Base-by-base conservation (phyloP, 139 green algal genomes). In the Chlamydomonas schloesseri region DNA sequence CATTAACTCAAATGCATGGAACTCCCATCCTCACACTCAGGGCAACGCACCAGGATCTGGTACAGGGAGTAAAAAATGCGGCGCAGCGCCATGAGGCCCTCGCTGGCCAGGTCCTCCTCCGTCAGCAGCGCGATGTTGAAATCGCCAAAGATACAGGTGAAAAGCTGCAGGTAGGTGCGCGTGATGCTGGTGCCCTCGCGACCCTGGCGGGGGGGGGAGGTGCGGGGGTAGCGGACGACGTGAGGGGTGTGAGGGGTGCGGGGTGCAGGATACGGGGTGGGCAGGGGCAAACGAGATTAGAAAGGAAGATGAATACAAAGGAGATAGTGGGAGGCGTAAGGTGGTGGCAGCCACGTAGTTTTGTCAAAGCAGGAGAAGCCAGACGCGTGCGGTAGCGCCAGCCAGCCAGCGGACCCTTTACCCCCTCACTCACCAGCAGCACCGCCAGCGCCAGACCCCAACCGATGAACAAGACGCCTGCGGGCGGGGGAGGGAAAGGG, bases 61-160 rank as follows among this genome's bases (percentile, higher is more conserved):
- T 86, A 86, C 0, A 86, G 21, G 47, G 67, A 78, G 13, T 34
- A 33, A 50, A 86, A 86, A 1, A 86, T 58, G 34, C 80, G 80
- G 50, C 68, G 77, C 34, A 86, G 80, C n/a, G n/a, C 20, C 67
- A 78, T 37, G 24, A 86, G 68, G 5, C 80, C 80, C 3, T 11
- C 29, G 67, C 67, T 69, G 53, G 67, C 80, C 24, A 68, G 67
- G 50, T 86, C 50, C 24, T 68, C 68, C 17, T 29, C 34, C 57
- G 65, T 33, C 2, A 67, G 60, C 23, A n/a, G 17, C 20, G 17
- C 55, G 17, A 83, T 14, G 24, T 83, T 28, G 62, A 85, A 85
- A 33, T 85, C 79, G 20, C 79, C 79, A 17, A 85, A 85, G 65
- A 85, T 85, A 33, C 72, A 73, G 31, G 80, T 70, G 67, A 85